Base-by-base conservation (phyloP, 768 basidiomycete species). In the Boletus vermiculosoides region DNA sequence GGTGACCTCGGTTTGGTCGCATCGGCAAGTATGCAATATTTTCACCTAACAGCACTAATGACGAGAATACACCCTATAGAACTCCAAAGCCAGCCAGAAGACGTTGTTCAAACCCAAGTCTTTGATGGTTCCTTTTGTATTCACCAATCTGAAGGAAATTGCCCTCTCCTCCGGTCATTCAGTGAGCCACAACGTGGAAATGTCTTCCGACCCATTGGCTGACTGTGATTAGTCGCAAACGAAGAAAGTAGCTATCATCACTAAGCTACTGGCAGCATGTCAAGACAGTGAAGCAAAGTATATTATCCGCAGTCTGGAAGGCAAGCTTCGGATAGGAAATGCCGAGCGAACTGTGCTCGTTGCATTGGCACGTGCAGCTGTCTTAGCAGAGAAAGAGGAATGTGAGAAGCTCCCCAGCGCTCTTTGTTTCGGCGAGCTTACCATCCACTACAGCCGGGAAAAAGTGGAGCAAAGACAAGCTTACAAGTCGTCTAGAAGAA, bases 1-100 rank as follows among this genome's bases (percentile, higher is more conserved):
- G 97, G 97, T 37, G 97, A 99, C 69, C 77, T 99, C 8, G 97
- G 97, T 9, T 78, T 95, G 30, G 96, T 99, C 1, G 97, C 97
- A n/a, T 94, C 90, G 90, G 95, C 87, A 54, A 63, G 81, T 60
- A 16, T 56, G 18, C 54, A 20, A 52, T 37, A 23, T 45, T 34
- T 45, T 47, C 15, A 45, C 15, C 31, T 22, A 30, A 8, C 55
- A 50, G 12, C 16, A 20, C 49, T 51, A 39, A 55, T 54, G 12
- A 50, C 39, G 13, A 37, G 40, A 31, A 55, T 50, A 4, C 15
- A 10, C 13, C 44, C n/a, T 34, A 2, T 62, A 98, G 94, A 93
- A 87, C 66, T 98, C 95, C 18, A 92, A 95, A 76, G 92, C 90
- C 64, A 87, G 81, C 59, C 96, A 98, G 72, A 92, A 90, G 71